Conservation (phyloP, 345 rosid species). For the Turnera subulata region DNA sequence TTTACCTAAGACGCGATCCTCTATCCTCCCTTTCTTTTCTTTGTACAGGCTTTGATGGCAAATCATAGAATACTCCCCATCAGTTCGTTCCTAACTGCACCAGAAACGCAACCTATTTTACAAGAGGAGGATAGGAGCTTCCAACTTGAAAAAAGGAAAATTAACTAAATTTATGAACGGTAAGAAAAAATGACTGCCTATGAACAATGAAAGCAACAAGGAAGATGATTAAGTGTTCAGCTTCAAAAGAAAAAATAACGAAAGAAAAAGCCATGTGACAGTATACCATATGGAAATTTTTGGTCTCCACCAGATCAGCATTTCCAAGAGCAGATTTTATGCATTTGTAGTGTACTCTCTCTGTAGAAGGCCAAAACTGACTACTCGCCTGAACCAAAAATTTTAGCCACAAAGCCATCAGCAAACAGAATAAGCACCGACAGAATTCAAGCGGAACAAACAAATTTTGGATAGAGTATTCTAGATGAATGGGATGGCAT, state of each 20-base stretch:
- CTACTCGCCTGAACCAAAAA: constrained; percentile 41
- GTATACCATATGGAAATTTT: constrained; percentile 46
- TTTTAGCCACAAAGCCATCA: too few species aligned
- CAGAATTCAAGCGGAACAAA: too few species aligned
- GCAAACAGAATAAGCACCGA: too few species aligned
- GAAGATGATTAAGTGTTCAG: too few species aligned
- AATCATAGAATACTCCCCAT: background rate
- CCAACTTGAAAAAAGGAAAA: background rate
- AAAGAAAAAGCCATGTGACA: too few species aligned
- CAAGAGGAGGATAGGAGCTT: background rate
- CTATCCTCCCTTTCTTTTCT: too few species aligned
- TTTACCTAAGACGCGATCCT: too few species aligned
- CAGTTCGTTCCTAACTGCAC: background rate
- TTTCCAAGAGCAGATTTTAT: constrained; percentile 50
- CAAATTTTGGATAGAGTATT: background rate
- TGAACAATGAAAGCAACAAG: background rate
- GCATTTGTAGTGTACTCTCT: constrained; percentile 32
- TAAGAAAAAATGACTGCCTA: background rate
- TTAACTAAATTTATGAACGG: background rate
- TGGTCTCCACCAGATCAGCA: constrained; percentile 36
- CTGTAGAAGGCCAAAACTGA: constrained; percentile 43
- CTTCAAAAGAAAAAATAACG: too few species aligned
- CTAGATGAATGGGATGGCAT: constrained; percentile 2
- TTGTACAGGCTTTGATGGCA: background rate
- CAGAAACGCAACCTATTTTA: background rate